Base-by-base conservation (phyloP, 805 yeast species). In the Ogataea minuta region DNA sequence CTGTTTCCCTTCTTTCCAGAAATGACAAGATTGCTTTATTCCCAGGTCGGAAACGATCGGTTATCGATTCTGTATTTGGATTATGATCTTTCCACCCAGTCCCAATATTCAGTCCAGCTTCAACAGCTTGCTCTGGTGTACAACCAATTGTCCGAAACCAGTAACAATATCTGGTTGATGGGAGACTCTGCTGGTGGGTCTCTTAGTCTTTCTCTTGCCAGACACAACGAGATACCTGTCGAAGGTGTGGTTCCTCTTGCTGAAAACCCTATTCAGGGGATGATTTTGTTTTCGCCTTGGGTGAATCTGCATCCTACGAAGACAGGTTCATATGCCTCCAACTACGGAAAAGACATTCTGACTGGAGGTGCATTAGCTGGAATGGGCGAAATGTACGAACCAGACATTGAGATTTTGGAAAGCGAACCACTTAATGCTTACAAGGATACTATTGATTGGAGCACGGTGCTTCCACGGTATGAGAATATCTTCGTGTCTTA, bases 141-240 rank as follows among this genome's bases (percentile, higher is more conserved):
- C 31, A 36, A 39, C 23, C 33, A 23, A 20, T 27, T 43, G 4
- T 3, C 38, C 11, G 32, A 39, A 14, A 32, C 33, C 14, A 23
- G 36, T 14, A 36, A 36, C 25, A 43, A 39, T 28, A 32, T 43
- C 26, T 35, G 37, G 27, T n/a, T 39, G 6, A 39, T 33, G 17
- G 47, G 47, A 11, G 47, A 43, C 30, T 43, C 44, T 10, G 47
- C 47, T 17, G 44, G 47, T 4, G 47, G 38, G 8, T 36, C 33
- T 25, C 21, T 43, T 26, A 24, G 30, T 25, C 26, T 43, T 9
- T 9, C 26, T 12, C 17, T 39, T 11, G 36, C 34, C 9, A 39
- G 31, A 23, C 41, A 39, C 34, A 19, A 15, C 12, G 19, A 29
- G 9, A 9, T 12, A 9, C 41, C 46, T 9, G 27, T 27, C n/a